A percentile compares a stretch with the other conserved stretches of the same genome.
Conservation (phyloP, 2,329 filamentous ascomycete species). For the Ascochyta clinopodiicola region DNA sequence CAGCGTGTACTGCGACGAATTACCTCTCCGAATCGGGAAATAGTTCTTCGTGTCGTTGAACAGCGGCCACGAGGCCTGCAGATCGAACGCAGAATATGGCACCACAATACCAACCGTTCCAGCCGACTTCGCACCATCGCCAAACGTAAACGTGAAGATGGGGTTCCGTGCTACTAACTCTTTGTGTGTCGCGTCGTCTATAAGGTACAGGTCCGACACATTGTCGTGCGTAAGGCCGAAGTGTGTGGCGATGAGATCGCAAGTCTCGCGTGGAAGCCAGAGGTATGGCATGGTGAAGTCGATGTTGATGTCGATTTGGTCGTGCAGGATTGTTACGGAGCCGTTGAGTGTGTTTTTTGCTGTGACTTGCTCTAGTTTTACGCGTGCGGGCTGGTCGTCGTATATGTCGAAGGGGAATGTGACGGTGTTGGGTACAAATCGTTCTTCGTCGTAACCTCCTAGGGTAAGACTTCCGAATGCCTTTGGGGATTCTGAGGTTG, state of each 20-base stretch:
- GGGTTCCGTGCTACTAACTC: slow-evolving; percentile 32
- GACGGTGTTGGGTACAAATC: slow-evolving; percentile 32
- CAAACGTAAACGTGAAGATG: slow-evolving; percentile 34
- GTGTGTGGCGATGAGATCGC: slow-evolving; percentile 43
- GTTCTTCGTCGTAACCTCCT: slow-evolving; percentile 50
- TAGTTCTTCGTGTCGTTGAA: slow-evolving; percentile 27
- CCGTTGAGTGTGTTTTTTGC: slow-evolving; percentile 36
- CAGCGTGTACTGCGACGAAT: slow-evolving; percentile 32
- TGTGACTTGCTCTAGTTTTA: neutral
- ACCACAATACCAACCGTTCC: slow-evolving; percentile 30
- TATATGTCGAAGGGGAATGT: slow-evolving; percentile 31
- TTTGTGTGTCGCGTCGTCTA: slow-evolving; percentile 34
- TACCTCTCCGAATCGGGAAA: slow-evolving; percentile 39
- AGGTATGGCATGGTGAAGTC: slow-evolving; percentile 50
- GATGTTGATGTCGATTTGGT: slow-evolving; percentile 31
- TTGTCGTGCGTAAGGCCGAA: slow-evolving; percentile 48
- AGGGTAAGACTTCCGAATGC: slow-evolving; percentile 43
- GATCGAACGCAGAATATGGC: slow-evolving; percentile 41
- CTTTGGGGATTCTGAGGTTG: neutral
- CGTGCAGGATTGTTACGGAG: slow-evolving; percentile 20
- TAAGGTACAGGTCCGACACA: slow-evolving; percentile 40
- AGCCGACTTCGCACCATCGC: slow-evolving; percentile 13
- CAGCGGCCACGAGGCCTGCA: slow-evolving; percentile 25
- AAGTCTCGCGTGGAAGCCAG: slow-evolving; percentile 40
- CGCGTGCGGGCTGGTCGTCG: slow-evolving; percentile 1